A percentile compares a stretch with the other conserved stretches of the same genome.
phyloP scores from a whole-genome alignment of 2,329 filamentous ascomycete genomes.

The Triangularia verruculosa region DNA sequence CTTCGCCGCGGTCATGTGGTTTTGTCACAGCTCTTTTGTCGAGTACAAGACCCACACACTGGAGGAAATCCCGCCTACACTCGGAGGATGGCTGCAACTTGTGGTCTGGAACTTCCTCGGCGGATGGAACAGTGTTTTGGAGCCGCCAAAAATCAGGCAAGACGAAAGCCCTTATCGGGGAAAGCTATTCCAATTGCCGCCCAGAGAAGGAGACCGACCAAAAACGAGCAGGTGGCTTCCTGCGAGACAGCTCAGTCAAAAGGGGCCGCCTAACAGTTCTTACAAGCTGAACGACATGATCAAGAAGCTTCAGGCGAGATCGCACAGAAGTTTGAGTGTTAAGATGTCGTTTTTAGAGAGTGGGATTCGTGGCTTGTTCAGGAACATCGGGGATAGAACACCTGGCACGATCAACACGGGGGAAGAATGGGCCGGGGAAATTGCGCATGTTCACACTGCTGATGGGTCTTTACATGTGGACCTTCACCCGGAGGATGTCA shows the following conservation, averaged over 20 bases:
- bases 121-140: neutral
- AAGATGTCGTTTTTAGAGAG: constrained; percentile 2
- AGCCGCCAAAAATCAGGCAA: neutral
- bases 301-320: neutral
- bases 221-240: neutral
- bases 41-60: neutral
- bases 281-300: neutral
- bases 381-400: constrained; percentile 1
- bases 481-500: constrained; percentile 3
- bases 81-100: neutral
- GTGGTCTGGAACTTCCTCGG: neutral
- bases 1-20: neutral
- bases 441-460: constrained; percentile 2
- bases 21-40: neutral
- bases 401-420: neutral
- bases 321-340: neutral
- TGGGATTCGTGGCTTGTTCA: constrained; percentile 1
- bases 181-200: neutral
- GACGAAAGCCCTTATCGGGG: neutral
- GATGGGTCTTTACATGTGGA: neutral
- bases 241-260: neutral
- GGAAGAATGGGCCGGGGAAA: constrained; percentile 7
- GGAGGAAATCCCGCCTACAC: neutral
- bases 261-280: neutral
- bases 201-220: neutral